Conservation (phyloP, 352 stramenopile genomes). For the Blastocystis sp. region DNA sequence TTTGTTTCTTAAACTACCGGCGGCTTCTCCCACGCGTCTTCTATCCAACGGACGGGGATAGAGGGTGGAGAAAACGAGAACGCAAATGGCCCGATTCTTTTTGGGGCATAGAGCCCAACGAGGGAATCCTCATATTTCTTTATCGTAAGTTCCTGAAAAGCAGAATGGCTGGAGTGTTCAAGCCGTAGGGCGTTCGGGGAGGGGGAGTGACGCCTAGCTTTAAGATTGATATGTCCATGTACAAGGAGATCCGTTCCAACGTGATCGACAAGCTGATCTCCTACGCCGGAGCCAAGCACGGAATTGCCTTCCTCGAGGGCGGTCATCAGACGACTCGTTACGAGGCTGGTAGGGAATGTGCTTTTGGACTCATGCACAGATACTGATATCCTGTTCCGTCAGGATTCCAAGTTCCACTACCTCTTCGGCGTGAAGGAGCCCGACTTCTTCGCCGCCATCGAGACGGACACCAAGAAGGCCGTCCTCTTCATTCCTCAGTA, state of each 20-base stretch:
- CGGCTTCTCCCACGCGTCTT: too few species aligned
- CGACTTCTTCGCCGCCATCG: constrained; percentile 83
- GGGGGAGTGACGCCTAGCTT: constrained; percentile 42
- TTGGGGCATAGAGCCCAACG: too few species aligned
- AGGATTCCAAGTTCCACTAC: constrained; percentile 98
- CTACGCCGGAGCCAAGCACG: constrained; percentile 25
- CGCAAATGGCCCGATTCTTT: too few species aligned
- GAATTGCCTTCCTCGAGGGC: constrained; percentile 70
- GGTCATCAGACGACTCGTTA: constrained; percentile 70
- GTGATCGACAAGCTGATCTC: constrained; percentile 66
- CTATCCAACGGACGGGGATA: too few species aligned
- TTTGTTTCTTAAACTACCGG: too few species aligned
- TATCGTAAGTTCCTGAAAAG: constrained; percentile 35
- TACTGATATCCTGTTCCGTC: constrained; percentile 81
- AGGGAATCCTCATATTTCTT: constrained; percentile 25
- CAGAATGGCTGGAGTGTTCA: constrained; percentile 59
- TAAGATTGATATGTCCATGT: constrained; percentile 71
- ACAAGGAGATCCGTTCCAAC: constrained; percentile 69
- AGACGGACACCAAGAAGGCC: constrained; percentile 78
- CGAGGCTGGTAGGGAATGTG: constrained; percentile 65
- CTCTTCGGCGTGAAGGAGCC: constrained; percentile 93
- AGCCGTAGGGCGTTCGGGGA: constrained; percentile 27
- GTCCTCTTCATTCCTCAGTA: constrained; percentile 79
- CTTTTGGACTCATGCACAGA: constrained; percentile 43
- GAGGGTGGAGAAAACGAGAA: too few species aligned